These are phyloP conservation scores for Spiromastix sp. DNA, from an alignment of 2,329 filamentous ascomycete species.

Conservation along the genomic window DNA sequence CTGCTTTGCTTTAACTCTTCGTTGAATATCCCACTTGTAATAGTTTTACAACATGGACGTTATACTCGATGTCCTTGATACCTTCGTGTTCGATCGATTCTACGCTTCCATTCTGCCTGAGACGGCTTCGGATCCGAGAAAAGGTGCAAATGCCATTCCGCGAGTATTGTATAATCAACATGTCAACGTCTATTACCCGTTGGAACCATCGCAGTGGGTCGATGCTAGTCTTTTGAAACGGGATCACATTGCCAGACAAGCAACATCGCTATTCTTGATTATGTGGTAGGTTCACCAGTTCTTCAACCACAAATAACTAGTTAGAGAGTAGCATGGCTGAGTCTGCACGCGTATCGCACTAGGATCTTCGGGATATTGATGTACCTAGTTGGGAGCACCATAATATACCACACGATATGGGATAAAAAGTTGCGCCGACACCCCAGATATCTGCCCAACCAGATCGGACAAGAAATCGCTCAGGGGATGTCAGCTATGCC, in stretches of 20 bases:
- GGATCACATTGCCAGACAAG: constrained; percentile 60
- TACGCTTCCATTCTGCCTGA: constrained; percentile 58
- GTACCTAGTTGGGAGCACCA: constrained; percentile 64
- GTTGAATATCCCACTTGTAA: no score
- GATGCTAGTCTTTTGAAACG: no score
- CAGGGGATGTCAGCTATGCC: constrained; percentile 62
- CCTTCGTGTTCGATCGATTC: constrained; percentile 58
- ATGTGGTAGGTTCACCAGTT: constrained; percentile 52
- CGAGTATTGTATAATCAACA: neutral
- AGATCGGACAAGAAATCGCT: constrained; percentile 65
- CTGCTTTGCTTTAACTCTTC: no score
- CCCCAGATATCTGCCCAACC: constrained; percentile 78
- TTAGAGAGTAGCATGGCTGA: neutral
- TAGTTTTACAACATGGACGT: constrained; percentile 57
- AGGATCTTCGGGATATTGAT: constrained; percentile 22
- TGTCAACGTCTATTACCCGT: constrained; percentile 52
- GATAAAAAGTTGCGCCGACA: constrained; percentile 71
- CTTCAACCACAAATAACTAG: constrained; percentile 13
- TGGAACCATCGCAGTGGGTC: no score
- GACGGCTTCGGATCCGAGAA: constrained; percentile 47
- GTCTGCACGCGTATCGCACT: neutral
- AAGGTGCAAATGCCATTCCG: constrained; percentile 48
- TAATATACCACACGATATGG: constrained; percentile 72
- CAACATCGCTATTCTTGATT: constrained; percentile 58
- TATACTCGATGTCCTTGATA: constrained; percentile 65